phyloP scores from a whole-genome alignment of 805 yeast species.

The Schwanniomyces polymorphus region DNA sequence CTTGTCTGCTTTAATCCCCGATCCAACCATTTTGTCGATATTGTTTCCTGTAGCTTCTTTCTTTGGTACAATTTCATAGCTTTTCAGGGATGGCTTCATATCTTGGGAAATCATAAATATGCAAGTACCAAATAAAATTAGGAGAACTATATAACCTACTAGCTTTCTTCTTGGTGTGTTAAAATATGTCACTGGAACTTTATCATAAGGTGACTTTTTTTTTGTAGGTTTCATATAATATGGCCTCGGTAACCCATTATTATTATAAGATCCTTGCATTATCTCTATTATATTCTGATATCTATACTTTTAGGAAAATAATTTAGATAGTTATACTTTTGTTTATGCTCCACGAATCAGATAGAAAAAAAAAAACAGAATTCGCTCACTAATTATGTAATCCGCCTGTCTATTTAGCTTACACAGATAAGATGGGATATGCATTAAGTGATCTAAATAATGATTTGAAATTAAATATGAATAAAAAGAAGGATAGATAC shows the following conservation, averaged over 20 bases:
- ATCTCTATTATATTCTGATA: not conserved
- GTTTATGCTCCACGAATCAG: not conserved
- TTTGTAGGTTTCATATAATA: slow-evolving; percentile 45
- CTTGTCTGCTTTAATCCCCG: slow-evolving; percentile 29
- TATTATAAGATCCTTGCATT: slow-evolving; percentile 46
- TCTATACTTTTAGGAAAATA: not conserved
- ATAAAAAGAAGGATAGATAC: too few relatives aligned
- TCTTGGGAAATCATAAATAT: slow-evolving; percentile 38
- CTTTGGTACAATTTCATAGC: slow-evolving; percentile 25
- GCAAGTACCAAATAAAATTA: slow-evolving; percentile 33
- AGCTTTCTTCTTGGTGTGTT: slow-evolving; percentile 37
- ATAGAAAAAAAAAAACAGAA: not conserved
- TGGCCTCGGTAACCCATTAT: slow-evolving; percentile 45
- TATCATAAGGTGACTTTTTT: slow-evolving; percentile 37
- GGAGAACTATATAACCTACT: slow-evolving; percentile 37
- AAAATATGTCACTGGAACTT: slow-evolving; percentile 29
- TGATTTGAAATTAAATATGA: too few relatives aligned
- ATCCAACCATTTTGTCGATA: slow-evolving; percentile 27
- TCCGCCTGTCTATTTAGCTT: not conserved
- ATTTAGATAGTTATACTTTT: not conserved
- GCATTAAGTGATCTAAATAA: too few relatives aligned
- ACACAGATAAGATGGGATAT: too few relatives aligned
- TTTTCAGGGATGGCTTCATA: slow-evolving; percentile 23
- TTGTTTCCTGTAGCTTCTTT: slow-evolving; percentile 9
- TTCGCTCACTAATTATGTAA: not conserved